Evolutionary conservation across 768 basidiomycete species (phyloP), one percentile per base, ranked within the genome.

Genomic region (Russula earlei): DNA sequence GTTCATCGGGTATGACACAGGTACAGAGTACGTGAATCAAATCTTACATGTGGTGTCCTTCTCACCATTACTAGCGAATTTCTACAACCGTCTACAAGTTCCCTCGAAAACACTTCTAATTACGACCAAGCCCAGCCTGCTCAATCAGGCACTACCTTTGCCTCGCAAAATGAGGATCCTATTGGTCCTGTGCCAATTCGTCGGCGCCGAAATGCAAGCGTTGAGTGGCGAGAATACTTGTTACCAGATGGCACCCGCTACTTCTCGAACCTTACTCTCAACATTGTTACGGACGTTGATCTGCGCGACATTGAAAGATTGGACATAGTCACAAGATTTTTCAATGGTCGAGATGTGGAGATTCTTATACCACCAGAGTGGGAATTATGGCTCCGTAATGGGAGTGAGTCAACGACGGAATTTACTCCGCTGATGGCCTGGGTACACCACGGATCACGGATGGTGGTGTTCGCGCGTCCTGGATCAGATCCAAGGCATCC

Each of bases 151-250:
- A 20, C 56, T 55, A 41, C 49, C 55, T 33, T 63, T 34, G 60
- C 57, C 52, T 31, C 62, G 54, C 64, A 59, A 66, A 52, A 52
- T 6, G 56, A 59, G 3, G 55, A 60, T 40, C 52, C 66, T 2
- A 20, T 61, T 25, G 63, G 64, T 54, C 60, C 65, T 11, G 47
- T 63, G 2, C 53, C 56, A 49, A 60, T 64, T 42, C n/a, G n/a
- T n/a, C n/a, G n/a, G n/a, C n/a, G n/a, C n/a, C n/a, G n/a, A n/a
- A n/a, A n/a, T n/a, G n/a, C n/a, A n/a, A n/a, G n/a, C n/a, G 76
- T 83, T n/a, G 87, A 88, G 3, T 91, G 88, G 87, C 72, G 78
- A 45, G 85, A 84, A 64, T 81, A 85, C 64, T 73, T 77, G 19
- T 79, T 91, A 19, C 88, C 88, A 1, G 85, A 89, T 62, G 79